Base-by-base conservation (phyloP, 2,329 filamentous ascomycete species). In the Penicillium sp. region DNA sequence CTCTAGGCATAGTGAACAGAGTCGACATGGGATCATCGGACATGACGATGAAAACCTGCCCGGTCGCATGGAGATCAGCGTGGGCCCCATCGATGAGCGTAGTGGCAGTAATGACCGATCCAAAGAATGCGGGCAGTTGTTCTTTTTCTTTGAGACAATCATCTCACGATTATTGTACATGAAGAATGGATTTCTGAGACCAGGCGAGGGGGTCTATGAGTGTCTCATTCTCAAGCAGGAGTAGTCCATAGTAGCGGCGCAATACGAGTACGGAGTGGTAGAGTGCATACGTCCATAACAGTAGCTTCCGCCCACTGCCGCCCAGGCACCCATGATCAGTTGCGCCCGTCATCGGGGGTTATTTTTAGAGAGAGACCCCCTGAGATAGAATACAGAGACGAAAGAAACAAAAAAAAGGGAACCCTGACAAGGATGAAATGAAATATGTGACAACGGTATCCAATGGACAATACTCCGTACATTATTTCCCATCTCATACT, bases 271-370 rank as follows among this genome's bases (percentile, higher is more conserved):
- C 14, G 11, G 4, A 46, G 5, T 10, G 7, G 43, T 46, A 2
- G 10, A 14, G 43, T 46, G 16, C 6, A 25, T 28, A 16, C 25
- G 19, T n/a, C 3, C 25, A 2, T 26, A 16, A 45, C 42, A 13
- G 40, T 13, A 22, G 58, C 55, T 40, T 52, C 45, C 33, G 42
- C 45, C 35, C 11, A 35, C 52, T 55, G 51, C 54, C 53, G 58
- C 49, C 49, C 53, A 60, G 53, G 53, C 42, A 58, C 54, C 26
- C 42, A 25, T 26, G 6, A 26, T 16, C 19, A 63, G 54, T 63
- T 63, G 40, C 46, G 14, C 35, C 49, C 54, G 49, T 62, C 46
- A 57, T 62, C 52, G 40, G 22, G 38, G 25, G 38, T 55, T 49
- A 46, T 59, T 58, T 57, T 57, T 43, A 53, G 51, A 16, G 54